Conservation (phyloP, 164 flowering plant genomes). For the Vitis cinerea region DNA sequence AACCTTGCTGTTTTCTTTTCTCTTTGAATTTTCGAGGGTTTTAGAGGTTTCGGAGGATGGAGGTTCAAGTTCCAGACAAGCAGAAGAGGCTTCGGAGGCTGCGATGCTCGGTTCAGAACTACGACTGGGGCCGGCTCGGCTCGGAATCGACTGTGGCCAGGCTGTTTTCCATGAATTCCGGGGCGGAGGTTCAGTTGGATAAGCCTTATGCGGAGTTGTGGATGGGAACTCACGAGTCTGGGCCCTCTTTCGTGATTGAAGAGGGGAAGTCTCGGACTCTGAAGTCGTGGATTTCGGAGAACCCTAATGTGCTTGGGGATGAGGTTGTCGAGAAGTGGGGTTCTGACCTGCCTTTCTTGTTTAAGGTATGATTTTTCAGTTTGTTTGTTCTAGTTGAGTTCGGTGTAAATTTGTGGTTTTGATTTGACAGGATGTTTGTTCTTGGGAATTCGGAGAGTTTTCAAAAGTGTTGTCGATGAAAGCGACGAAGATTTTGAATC, state of each 20-base stretch:
- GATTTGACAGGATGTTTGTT: no score
- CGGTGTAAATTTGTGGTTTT: no score
- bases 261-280: constrained; percentile 23
- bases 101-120: constrained; percentile 61
- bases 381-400: no score
- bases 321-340: constrained; percentile 74
- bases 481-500: no score
- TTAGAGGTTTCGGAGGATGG: no score
- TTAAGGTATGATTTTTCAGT: constrained; percentile 53
- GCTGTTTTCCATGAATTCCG: constrained; percentile 52
- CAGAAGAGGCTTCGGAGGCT: constrained; percentile 30
- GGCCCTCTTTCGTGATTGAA: constrained; percentile 28
- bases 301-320: constrained; percentile 67
- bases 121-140: constrained; percentile 78
- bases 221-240: constrained; percentile 53
- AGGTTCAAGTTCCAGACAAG: no score
- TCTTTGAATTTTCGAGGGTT: background rate
- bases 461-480: no score
- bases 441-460: no score
- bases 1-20: background rate
- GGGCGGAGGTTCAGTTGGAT: constrained; percentile 15
- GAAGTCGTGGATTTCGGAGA: constrained; percentile 61
- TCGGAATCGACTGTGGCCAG: constrained; percentile 51
- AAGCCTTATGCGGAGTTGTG: constrained; percentile 49
- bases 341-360: constrained; percentile 78